A percentile compares a stretch with the other conserved stretches of the same genome.
Evolutionary conservation across 768 basidiomycete genomes (phyloP).

Genomic region (Amanita brunnescens): DNA sequence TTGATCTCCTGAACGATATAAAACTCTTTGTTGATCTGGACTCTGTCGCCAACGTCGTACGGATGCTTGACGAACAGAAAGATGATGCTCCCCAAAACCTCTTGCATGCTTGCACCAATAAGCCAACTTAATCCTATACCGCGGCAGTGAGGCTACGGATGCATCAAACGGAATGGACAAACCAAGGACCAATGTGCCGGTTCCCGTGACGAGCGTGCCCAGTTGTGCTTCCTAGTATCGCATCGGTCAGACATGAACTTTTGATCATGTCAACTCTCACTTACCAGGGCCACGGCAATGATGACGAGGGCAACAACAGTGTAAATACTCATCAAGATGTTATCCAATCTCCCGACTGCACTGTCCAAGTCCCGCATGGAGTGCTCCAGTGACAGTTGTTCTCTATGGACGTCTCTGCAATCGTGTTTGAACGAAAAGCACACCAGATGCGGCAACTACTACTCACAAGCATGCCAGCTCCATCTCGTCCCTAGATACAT

Average conservation of each 20-base stretch:
- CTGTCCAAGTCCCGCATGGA: conserved; percentile 88
- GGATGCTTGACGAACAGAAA: conserved; percentile 88
- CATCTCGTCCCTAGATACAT: conserved; percentile 60
- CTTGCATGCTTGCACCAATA: conserved; percentile 72
- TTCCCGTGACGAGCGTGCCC: conserved; percentile 65
- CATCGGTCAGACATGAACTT: not conserved
- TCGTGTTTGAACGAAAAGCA: not conserved
- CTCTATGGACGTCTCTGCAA: conserved; percentile 69
- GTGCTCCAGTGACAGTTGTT: conserved; percentile 75
- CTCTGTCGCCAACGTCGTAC: conserved; percentile 74
- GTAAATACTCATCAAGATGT: conserved; percentile 79
- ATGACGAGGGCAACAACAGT: conserved; percentile 66
- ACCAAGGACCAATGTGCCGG: conserved; percentile 52
- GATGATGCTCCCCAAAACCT: conserved; percentile 79
- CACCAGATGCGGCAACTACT: not conserved
- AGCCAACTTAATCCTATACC: conserved; percentile 69
- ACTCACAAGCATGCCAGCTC: conserved; percentile 67
- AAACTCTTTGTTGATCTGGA: conserved; percentile 39
- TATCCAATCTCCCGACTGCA: conserved; percentile 79
- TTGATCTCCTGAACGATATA: conserved; percentile 88
- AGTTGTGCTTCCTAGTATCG: conserved; percentile 59
- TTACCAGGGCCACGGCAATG: conserved; percentile 70
- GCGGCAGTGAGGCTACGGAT: conserved; percentile 3
- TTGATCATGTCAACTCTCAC: conserved; percentile 18
- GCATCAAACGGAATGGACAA: conserved; percentile 10